Base-by-base conservation (phyloP, 1,284 basidiomycete genomes). In the Naganishia cerealis region DNA sequence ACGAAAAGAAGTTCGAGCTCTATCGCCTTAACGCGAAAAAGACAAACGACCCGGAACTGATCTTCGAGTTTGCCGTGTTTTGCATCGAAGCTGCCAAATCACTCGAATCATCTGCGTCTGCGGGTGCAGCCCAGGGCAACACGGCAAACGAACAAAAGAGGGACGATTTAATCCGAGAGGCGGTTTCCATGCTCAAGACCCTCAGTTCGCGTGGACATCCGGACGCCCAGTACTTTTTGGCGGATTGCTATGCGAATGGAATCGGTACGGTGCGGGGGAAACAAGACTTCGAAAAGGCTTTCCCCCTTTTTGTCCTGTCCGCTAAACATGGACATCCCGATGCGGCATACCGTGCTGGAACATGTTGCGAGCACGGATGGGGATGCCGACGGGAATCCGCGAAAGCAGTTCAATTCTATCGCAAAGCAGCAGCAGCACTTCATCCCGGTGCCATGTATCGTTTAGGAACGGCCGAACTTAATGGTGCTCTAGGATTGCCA, bases 291-390 rank as follows among this genome's bases (percentile, higher is more conserved):
- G 94, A 98, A 81, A 87, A 90, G 71, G 95, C 96, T 3, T 97
- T 94, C 81, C 94, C 94, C 18, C 85, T 99, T 67, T 99, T 98
- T 77, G 88, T 96, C 8, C 87, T 97, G 53, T 93, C 95, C 8
- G 93, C 94, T 54, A 99, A 99, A 81, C 96, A 99, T 77, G 92
- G 93, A n/a, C 95, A 99, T 78, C 90, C 93, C 0, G 94, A 98
- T 75, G 94, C 94, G 9, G 88, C 92, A 26, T 99, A 95, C 81
- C 90, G 95, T 57, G 91, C 94, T 0, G 96, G 94, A 26, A 96
- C 94, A 1, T 99, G 96, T 80, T 96, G 92, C 80, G 96, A 99
- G 84, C 95, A 98, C 77, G 96, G 94, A 26, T 99, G 96, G 95
- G 95, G 95, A 4, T 96, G 94, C 78, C 84, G 94, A 57, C 86